Conservation (phyloP, 768 basidiomycete genomes). For the Pleurotus giganteus region DNA sequence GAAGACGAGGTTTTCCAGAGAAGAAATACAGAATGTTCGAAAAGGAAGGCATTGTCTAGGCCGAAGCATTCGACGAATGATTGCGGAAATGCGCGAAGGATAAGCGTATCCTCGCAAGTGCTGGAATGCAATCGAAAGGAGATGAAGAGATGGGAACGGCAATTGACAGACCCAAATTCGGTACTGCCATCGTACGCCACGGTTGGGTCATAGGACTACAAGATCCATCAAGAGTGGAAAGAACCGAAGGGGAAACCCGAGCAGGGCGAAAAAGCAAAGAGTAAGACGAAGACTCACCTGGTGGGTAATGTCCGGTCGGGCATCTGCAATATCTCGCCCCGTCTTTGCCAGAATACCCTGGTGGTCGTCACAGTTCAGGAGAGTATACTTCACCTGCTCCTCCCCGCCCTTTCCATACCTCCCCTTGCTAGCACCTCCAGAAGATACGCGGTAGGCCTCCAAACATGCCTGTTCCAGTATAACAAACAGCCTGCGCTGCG, state of each 20-base stretch:
- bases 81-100: too few relatives aligned
- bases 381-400: constrained; percentile 89
- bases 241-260: constrained; percentile 7
- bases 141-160: too few relatives aligned
- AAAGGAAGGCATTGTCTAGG: neutral
- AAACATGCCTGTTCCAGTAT: constrained; percentile 93
- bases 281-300: constrained; percentile 59
- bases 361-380: constrained; percentile 98
- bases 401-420: constrained; percentile 59
- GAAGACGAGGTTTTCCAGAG: neutral
- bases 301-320: constrained; percentile 98
- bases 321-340: constrained; percentile 96
- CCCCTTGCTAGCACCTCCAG: constrained; percentile 45
- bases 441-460: constrained; percentile 86
- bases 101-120: too few relatives aligned
- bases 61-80: too few relatives aligned
- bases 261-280: neutral
- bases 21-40: neutral
- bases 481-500: constrained; percentile 77
- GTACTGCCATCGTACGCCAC: too few relatives aligned
- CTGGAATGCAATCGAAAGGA: too few relatives aligned
- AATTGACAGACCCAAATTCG: neutral
- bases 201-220: neutral
- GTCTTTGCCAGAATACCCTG: constrained; percentile 98
- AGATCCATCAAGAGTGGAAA: constrained; percentile 8